These are phyloP conservation scores for Rhizophora mangle DNA, from an alignment of 345 rosid species.

Conservation along the genomic window DNA sequence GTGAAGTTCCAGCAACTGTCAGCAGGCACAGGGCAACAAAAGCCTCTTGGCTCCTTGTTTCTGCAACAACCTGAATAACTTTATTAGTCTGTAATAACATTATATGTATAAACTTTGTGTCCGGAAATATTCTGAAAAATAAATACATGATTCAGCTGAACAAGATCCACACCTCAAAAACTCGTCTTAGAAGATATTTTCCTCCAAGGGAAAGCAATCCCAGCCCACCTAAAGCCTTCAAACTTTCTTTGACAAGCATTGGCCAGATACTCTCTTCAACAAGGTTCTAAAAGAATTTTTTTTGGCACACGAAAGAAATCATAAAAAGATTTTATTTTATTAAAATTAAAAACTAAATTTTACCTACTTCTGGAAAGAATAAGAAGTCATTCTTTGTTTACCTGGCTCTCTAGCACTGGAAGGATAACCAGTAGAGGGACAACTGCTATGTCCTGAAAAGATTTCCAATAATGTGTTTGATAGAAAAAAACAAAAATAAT, in stretches of 20 bases:
- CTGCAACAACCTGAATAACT: constrained; percentile 78
- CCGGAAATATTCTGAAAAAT: neutral
- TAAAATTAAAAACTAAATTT: too few species aligned
- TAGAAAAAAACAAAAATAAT: constrained; percentile 10
- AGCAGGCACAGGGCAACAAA: constrained; percentile 94
- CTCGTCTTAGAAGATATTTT: constrained; percentile 70
- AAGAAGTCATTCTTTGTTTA: constrained; percentile 9
- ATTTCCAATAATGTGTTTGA: constrained; percentile 12
- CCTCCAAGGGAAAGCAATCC: constrained; percentile 93
- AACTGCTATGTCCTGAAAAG: constrained; percentile 88
- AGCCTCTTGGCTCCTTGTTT: constrained; percentile 93
- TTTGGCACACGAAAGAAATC: neutral
- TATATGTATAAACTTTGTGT: neutral
- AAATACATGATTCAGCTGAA: neutral
- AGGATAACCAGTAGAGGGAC: constrained; percentile 92
- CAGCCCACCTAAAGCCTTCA: constrained; percentile 78
- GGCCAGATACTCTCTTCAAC: constrained; percentile 81
- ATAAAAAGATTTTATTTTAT: neutral
- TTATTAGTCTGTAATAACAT: constrained; percentile 22
- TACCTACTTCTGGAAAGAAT: neutral
- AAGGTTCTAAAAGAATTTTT: constrained; percentile 41
- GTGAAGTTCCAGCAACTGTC: constrained; percentile 93
- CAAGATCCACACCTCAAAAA: constrained; percentile 65
- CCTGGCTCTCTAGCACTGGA: constrained; percentile 94
- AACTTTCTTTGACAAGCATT: constrained; percentile 85